These are phyloP conservation scores for Paradendryphiella salina DNA, from an alignment of 2,329 filamentous ascomycete species.

Conservation along the genomic window DNA sequence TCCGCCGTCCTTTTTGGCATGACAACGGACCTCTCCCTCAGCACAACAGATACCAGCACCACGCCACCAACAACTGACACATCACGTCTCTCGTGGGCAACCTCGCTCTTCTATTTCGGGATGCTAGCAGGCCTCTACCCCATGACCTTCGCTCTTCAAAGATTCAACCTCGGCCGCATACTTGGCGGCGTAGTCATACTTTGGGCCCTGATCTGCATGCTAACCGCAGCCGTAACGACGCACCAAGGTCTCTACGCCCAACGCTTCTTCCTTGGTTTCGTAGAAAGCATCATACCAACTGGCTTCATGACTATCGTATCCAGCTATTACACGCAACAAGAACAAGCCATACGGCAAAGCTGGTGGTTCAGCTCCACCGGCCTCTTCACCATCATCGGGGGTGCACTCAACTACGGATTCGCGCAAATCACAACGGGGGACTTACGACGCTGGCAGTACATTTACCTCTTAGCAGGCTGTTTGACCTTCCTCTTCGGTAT, in stretches of 20 bases:
- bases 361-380: constrained; percentile 67
- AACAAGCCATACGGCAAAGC: constrained; percentile 59
- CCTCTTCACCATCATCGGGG: constrained; percentile 41
- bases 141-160: constrained; percentile 71
- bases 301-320: constrained; percentile 60
- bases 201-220: constrained; percentile 69
- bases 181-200: constrained; percentile 66
- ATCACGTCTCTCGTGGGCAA: constrained; percentile 72
- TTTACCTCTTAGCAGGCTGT: constrained; percentile 64
- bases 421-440: constrained; percentile 42
- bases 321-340: constrained; percentile 48
- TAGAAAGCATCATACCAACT: constrained; percentile 61
- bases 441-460: constrained; percentile 64
- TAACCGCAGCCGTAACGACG: constrained; percentile 67
- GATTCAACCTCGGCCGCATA: constrained; percentile 66
- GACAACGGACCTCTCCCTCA: constrained; percentile 68
- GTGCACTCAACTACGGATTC: constrained; percentile 44
- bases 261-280: constrained; percentile 60
- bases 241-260: constrained; percentile 64
- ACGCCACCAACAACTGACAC: constrained; percentile 64
- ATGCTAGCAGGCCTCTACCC: constrained; percentile 76
- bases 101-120: constrained; percentile 78
- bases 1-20: constrained; percentile 75
- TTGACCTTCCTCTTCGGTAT: constrained; percentile 64
- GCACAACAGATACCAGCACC: constrained; percentile 55